Evolutionary conservation across 176 grass and related monocot species (phyloP).

Genomic region (Zoysia japonica): DNA sequence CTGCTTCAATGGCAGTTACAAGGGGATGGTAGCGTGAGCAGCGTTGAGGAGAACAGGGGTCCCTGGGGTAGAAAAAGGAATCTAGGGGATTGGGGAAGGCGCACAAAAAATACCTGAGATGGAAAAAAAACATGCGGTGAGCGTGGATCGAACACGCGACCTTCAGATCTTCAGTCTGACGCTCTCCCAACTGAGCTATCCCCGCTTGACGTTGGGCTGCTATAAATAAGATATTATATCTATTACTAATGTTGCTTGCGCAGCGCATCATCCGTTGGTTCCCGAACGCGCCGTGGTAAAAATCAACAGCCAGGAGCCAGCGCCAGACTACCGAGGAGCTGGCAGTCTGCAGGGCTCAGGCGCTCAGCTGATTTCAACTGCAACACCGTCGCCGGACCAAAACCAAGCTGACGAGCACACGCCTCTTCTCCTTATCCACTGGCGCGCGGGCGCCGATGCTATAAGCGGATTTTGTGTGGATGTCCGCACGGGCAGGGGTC

Average conservation of each 20-base stretch:
- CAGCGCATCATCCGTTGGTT: neutral
- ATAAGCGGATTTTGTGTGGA: no score
- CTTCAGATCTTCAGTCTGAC: slow-evolving; percentile 99
- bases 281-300: neutral
- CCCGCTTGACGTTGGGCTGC: slow-evolving; percentile 7
- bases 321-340: neutral
- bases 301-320: neutral
- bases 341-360: neutral
- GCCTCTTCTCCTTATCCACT: neutral
- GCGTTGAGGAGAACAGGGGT: no score
- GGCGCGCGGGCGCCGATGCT: neutral
- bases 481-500: no score
- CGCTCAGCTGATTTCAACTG: neutral
- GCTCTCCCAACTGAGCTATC: slow-evolving; percentile 97
- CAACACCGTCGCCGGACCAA: neutral
- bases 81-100: fast-evolving
- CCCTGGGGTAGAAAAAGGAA: neutral
- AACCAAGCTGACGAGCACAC: neutral
- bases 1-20: neutral
- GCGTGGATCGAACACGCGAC: slow-evolving; percentile 93
- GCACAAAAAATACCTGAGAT: neutral
- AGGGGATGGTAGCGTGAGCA: neutral
- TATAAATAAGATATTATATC: no score
- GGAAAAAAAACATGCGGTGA: slow-evolving; percentile 30
- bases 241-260: neutral